Conservation (phyloP, 495 filamentous ascomycete species). For the Letharia lupina region DNA sequence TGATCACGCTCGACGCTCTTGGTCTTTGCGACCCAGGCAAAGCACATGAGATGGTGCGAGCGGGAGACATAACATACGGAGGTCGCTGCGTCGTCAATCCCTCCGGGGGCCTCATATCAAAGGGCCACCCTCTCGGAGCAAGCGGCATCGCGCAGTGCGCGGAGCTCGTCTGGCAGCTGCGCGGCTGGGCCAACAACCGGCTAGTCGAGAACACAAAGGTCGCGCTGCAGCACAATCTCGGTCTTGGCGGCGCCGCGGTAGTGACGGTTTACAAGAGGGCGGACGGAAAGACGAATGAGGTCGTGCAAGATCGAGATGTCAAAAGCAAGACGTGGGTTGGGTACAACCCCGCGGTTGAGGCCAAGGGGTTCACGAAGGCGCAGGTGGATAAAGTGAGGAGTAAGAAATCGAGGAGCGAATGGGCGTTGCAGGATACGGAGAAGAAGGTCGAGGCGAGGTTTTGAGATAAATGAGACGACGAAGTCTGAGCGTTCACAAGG, state of each 20-base stretch:
- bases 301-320: constrained; percentile 50
- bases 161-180: constrained; percentile 90
- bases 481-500: neutral
- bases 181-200: constrained; percentile 94
- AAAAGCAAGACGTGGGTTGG: constrained; percentile 58
- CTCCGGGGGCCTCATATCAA: constrained; percentile 86
- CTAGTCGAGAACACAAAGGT: constrained; percentile 55
- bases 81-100: constrained; percentile 86
- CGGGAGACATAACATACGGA: constrained; percentile 87
- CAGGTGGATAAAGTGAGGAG: constrained; percentile 68
- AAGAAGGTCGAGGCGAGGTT: constrained; percentile 61
- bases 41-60: constrained; percentile 85
- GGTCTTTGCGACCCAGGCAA: constrained; percentile 71
- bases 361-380: constrained; percentile 69
- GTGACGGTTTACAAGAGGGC: constrained; percentile 86
- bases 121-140: constrained; percentile 91
- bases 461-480: constrained; percentile 21
- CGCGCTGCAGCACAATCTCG: constrained; percentile 89
- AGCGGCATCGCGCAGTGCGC: constrained; percentile 92
- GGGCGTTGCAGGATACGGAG: constrained; percentile 66
- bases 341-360: constrained; percentile 90
- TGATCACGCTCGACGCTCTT: constrained; percentile 79
- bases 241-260: constrained; percentile 84
- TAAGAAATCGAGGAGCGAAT: constrained; percentile 56
- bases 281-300: constrained; percentile 56